phyloP scores from a whole-genome alignment of 169 alveolate species.

The Prorocentrum cordatum region DNA sequence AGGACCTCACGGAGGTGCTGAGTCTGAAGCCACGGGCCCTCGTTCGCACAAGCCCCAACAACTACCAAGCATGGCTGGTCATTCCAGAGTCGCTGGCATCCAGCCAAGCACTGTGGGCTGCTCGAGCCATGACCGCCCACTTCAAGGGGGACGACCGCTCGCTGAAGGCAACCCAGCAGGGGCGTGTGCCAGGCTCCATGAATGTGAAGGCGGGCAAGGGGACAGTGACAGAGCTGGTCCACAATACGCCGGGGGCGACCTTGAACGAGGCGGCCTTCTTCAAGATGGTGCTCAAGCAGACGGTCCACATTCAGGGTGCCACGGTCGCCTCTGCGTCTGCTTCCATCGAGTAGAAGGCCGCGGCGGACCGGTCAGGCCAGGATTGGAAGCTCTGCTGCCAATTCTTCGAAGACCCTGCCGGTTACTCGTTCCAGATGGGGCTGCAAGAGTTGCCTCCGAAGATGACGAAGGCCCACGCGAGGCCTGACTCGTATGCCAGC shows the following conservation, averaged over 20 bases:
- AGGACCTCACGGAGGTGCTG: too few species aligned
- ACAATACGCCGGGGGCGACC: background rate
- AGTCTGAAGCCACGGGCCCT: too few species aligned
- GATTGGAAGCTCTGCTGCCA: background rate
- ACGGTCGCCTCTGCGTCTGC: background rate
- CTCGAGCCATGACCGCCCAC: background rate
- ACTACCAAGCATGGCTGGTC: background rate
- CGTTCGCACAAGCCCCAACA: too few species aligned
- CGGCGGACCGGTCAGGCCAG: background rate
- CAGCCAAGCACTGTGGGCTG: background rate
- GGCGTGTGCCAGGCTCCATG: background rate
- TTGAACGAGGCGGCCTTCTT: background rate
- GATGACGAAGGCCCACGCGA: background rate
- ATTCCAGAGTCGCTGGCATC: background rate
- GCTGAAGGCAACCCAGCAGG: background rate
- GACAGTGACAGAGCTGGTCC: background rate
- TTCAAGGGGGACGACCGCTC: background rate
- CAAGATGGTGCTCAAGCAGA: background rate
- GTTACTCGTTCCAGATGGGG: background rate
- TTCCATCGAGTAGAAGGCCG: background rate
- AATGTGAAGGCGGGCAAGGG: constrained; percentile 1
- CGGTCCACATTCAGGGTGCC: background rate
- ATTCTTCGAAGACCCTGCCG: background rate
- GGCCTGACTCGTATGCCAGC: background rate
- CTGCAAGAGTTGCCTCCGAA: background rate